A percentile compares a stretch with the other conserved stretches of the same genome.
phyloP scores from a whole-genome alignment of 1,139 yeast genomes.

The Saccharomycopsis hybrid region DNA sequence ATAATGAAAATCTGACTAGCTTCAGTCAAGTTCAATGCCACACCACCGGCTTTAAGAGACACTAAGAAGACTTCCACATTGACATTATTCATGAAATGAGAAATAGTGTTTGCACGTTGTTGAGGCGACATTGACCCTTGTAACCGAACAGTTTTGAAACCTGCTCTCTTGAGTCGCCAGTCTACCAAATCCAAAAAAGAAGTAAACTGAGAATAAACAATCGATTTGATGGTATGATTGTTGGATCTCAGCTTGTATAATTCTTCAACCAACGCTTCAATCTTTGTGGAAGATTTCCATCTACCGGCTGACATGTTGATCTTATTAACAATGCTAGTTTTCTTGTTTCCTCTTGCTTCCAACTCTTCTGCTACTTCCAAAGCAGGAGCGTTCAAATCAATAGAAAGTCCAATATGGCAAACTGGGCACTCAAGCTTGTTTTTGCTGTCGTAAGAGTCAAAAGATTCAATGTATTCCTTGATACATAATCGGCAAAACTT shows the following conservation, averaged over 20 bases:
- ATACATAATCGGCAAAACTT: conserved; percentile 88
- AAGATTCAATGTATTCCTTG: conserved; percentile 82
- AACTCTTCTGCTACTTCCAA: conserved; percentile 62
- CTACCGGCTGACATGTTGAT: conserved; percentile 75
- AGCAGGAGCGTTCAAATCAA: conserved; percentile 84
- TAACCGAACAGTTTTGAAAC: conserved; percentile 85
- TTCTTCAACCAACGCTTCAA: conserved; percentile 93
- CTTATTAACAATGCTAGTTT: conserved; percentile 83
- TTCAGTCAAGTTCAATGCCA: conserved; percentile 90
- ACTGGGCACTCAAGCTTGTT: conserved; percentile 80
- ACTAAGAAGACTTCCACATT: conserved; percentile 89
- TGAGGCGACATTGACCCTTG: conserved; percentile 97
- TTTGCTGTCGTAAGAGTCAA: conserved; percentile 47
- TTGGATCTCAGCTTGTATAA: conserved; percentile 81
- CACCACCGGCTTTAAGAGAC: conserved; percentile 97
- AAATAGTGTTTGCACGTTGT: conserved; percentile 86
- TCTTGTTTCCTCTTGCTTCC: conserved; percentile 37
- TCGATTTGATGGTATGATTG: conserved; percentile 82
- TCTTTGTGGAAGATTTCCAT: conserved; percentile 92
- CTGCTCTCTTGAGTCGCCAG: conserved; percentile 91
- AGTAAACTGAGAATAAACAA: conserved; percentile 95
- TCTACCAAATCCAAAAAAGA: conserved; percentile 94
- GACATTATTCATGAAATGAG: conserved; percentile 86
- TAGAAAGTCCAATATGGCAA: conserved; percentile 87
- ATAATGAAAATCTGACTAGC: conserved; percentile 92